phyloP scores from a whole-genome alignment of 2,329 filamentous ascomycete genomes.

The Penicillium occitanis region DNA sequence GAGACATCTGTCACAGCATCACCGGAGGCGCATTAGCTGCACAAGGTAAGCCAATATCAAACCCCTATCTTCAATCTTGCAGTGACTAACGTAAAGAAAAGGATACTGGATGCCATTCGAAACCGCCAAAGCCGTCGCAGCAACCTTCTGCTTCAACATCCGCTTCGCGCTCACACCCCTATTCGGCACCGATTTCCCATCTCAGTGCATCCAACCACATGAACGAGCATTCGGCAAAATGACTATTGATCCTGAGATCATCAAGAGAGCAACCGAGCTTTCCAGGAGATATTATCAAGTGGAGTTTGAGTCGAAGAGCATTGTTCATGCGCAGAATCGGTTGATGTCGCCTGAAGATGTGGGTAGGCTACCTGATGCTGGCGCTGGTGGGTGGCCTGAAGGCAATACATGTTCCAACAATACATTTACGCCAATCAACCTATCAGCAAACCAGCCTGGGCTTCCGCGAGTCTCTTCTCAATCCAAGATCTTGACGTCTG shows the following conservation, averaged over 20 bases:
- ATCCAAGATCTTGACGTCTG: background rate
- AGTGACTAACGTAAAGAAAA: constrained; percentile 36
- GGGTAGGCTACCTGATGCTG: background rate
- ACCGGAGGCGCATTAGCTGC: constrained; percentile 87
- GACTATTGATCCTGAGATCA: constrained; percentile 61
- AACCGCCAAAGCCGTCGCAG: constrained; percentile 81
- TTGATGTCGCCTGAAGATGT: constrained; percentile 19
- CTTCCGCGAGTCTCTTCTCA: background rate
- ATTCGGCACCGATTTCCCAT: constrained; percentile 80
- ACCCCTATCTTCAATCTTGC: background rate
- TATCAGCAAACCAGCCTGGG: background rate
- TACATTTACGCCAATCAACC: constrained; percentile 13
- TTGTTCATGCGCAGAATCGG: background rate
- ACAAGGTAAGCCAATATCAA: constrained; percentile 63
- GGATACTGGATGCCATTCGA: constrained; percentile 96
- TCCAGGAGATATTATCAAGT: constrained; percentile 35
- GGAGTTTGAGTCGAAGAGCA: constrained; percentile 25
- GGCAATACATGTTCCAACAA: background rate
- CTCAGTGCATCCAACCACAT: constrained; percentile 66
- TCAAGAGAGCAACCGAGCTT: constrained; percentile 52
- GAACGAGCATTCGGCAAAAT: constrained; percentile 63
- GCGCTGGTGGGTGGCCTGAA: background rate
- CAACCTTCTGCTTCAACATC: constrained; percentile 85
- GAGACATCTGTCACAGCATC: constrained; percentile 89
- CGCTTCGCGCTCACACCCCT: constrained; percentile 83